Conservation (phyloP, 192 early-diverging fungal species). For the Coemansia sp. region DNA sequence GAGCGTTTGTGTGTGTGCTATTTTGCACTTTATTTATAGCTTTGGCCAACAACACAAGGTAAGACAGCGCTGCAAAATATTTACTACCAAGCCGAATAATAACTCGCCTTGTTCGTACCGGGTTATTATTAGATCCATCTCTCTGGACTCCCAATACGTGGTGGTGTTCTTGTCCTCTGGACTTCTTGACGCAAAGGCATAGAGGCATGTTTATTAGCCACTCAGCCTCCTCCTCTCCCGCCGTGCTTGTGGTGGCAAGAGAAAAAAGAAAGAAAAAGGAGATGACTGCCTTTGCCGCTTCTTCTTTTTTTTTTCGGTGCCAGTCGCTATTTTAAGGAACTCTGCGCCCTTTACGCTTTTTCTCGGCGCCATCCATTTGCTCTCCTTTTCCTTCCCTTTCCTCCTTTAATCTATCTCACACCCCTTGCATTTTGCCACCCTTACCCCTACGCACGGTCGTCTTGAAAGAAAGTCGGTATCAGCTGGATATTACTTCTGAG, state of each 20-base stretch:
- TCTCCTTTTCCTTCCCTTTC: not conserved
- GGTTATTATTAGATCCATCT: constrained; percentile 1
- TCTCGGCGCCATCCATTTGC: not conserved
- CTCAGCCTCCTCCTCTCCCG: not conserved
- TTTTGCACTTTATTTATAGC: constrained; percentile 1
- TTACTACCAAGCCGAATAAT: not conserved
- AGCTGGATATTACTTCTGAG: not conserved
- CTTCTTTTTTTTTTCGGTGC: not conserved
- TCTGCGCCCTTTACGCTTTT: not conserved
- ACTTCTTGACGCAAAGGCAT: not conserved
- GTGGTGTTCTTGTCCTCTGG: too few species aligned
- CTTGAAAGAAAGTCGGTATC: not conserved
- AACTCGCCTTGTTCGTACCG: not conserved
- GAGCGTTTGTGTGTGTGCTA: not conserved
- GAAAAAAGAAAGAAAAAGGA: not conserved
- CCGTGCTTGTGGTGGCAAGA: not conserved
- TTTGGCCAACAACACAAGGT: not conserved
- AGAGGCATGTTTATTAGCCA: not conserved
- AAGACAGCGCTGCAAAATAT: not conserved
- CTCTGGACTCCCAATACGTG: too few species aligned
- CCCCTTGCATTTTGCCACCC: not conserved
- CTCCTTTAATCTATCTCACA: not conserved
- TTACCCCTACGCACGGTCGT: not conserved
- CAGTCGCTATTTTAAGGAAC: not conserved
- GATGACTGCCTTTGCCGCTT: not conserved